Evolutionary conservation across 148 eudicot species (phyloP), one percentile per base, ranked within the genome.

Genomic region (Rhododendron williamsianum): DNA sequence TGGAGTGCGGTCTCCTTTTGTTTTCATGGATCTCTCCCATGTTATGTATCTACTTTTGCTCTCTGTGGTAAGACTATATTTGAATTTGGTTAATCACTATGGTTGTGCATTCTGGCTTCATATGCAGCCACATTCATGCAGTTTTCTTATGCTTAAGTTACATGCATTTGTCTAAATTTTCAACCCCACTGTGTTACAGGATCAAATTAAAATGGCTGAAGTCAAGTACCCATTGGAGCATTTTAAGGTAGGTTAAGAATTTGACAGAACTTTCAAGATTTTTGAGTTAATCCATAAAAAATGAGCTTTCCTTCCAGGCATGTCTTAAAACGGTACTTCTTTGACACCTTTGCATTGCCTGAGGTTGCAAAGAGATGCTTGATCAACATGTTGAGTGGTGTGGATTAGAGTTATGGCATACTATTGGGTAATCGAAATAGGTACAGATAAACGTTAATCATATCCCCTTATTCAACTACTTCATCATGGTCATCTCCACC

Each of bases 171-270:
- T 79, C 80, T 87, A 49, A 84, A 83, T 85, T 54, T 78, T 27
- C 27, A 78, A 52, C 46, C 65, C 51, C 56, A 58, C 85, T 76
- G n/a, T 90, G 65, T 83, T 90, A 84, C 87, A 96, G 99, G 99
- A 92, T 92, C 99, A 96, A 87, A 88, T 96, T 84, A 92, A 93
- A 38, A 60, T 95, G 86, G 88, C 94, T 83, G 99, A 96, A 48
- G 90, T 89, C 82, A 96, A 93, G 87, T 92, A 96, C 91, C 98
- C 99, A 76, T 69, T 95, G 89, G 93, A 93, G 86, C 94, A 94
- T 88, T 96, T 92, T 79, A 95, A 96, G 99, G 99, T 94, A 83
- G 23, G 89, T 82, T 46, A 77, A 30, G 67, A 41, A 41, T 76
- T 38, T 54, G 56, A 63, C 63, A 69, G 5, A 27, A 23, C 49